phyloP scores from a whole-genome alignment of 2,329 filamentous ascomycete species.

The Alternaria brassicae region DNA sequence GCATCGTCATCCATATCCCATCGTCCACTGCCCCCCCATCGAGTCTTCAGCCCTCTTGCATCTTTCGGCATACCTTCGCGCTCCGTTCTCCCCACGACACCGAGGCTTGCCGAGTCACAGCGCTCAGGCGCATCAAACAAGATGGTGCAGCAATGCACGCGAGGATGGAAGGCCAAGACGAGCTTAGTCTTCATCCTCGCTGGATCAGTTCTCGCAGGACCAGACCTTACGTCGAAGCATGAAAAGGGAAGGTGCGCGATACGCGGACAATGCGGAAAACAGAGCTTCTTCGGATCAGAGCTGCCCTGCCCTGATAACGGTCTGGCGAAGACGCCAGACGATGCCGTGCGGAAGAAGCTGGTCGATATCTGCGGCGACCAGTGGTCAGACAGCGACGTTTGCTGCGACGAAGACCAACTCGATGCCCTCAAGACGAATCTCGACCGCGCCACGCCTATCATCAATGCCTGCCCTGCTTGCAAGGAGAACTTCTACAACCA shows the following conservation, averaged over 20 bases:
- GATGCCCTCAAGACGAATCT: conserved; percentile 82
- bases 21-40: not conserved
- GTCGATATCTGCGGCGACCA: conserved; percentile 85
- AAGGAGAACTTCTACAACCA: conserved; percentile 98
- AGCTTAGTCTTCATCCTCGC: conserved; percentile 40
- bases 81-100: not conserved
- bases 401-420: conserved; percentile 83
- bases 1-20: not conserved
- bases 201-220: conserved; percentile 38
- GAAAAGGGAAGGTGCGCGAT: conserved; percentile 90
- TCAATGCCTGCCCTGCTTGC: conserved; percentile 94
- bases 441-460: conserved; percentile 84
- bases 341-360: conserved; percentile 75
- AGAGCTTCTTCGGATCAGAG: conserved; percentile 86
- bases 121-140: conserved; percentile 23
- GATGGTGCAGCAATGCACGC: conserved; percentile 33
- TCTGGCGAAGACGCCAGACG: conserved; percentile 75
- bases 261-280: conserved; percentile 88
- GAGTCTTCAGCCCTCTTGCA: not conserved
- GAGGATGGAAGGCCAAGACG: conserved; percentile 33
- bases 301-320: conserved; percentile 94
- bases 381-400: conserved; percentile 84
- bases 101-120: not conserved
- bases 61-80: not conserved
- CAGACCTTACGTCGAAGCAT: conserved; percentile 64